Base-by-base conservation (phyloP, 1,284 basidiomycete genomes). In the Cryptococcus sp. region DNA sequence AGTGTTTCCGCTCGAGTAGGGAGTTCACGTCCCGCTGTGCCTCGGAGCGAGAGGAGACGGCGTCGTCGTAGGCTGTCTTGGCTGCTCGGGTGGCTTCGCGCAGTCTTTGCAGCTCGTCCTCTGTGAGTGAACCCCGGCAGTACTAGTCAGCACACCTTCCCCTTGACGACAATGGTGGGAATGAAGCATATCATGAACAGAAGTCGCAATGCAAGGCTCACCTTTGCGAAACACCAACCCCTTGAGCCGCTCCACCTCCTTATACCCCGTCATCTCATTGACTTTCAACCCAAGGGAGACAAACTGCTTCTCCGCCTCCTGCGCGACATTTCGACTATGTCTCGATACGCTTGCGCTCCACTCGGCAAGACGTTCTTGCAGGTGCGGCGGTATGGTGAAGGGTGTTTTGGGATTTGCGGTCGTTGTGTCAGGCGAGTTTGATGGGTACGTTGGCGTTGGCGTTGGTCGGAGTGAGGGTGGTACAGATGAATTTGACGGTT, bases 11-110 rank as follows among this genome's bases (percentile, higher is more conserved):
- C 75, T 92, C 89, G 17, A 96, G 82, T 0, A 97, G 84, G 70
- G 92, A 88, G 78, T 95, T 96, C 53, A 94, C 89, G 74, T 93
- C 88, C 25, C 88, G 85, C 75, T 95, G 93, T 8, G 90, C 90
- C 46, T 85, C 82, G 11, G 90, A 87, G 2, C 92, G 88, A 63
- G 85, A 81, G 11, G 84, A 71, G 10, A 93, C 88, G 0, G 91
- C 89, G 56, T 82, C 78, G 57, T 90, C 88, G 74, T 93, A 88
- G 3, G 84, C 83, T 16, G 76, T 69, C 78, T 95, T 96, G 1
- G 91, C 87, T 25, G 82, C 77, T 39, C 82, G 74, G 88, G 91
- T 69, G 78, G 81, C 56, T 80, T 79, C 83, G 87, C 91, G 91
- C 67, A 67, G 65, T 7, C 47, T 42, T 13, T 60, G 56, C 22